Base-by-base conservation (phyloP, 1,284 basidiomycete genomes). In the Irpex sp. region DNA sequence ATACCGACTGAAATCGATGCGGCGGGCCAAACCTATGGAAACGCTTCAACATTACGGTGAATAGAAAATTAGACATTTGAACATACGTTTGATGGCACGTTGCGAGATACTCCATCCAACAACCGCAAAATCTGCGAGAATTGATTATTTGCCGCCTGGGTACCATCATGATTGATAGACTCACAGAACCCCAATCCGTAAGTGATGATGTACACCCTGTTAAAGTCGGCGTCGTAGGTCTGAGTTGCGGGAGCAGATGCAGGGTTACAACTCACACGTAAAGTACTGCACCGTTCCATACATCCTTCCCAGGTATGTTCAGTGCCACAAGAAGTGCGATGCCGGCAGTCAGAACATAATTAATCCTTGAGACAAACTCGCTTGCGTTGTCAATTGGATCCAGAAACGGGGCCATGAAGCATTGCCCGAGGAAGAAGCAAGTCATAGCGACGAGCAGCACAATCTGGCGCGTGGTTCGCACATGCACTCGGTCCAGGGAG, bases 331-430 rank as follows among this genome's bases (percentile, higher is more conserved):
- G 77, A 47, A 92, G 80, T 26, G 89, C 86, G 60, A 89, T 81
- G 36, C 80, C 74, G 47, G 89, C 81, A 7, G 88, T 91, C 26
- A 81, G 69, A 47, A 92, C 80, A 72, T 91, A 93, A 72, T 89
- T 90, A 52, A 88, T 74, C 62, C 89, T 76, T 58, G 88, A 90
- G 7, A 82, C 82, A 85, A 88, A 89, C 80, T 93, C 90, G 71
- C 85, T 88, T 2, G 89, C 87, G 72, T 94, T 94, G 74, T 85
- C 85, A 63, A 90, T 83, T 36, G 87, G 86, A 71, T 93, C 85
- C 64, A 88, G 73, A 72, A 92, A 93, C 0, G 91, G 90, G 1
- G 81, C 80, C 60, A 85, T 77, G 54, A 83, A 68, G 66, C 87
- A 86, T 69, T 92, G 89, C 4, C 83, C 68, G 17, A 82, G 65